These are phyloP conservation scores for Cercospora sesami DNA, from an alignment of 2,329 filamentous ascomycete species.

Conservation along the genomic window DNA sequence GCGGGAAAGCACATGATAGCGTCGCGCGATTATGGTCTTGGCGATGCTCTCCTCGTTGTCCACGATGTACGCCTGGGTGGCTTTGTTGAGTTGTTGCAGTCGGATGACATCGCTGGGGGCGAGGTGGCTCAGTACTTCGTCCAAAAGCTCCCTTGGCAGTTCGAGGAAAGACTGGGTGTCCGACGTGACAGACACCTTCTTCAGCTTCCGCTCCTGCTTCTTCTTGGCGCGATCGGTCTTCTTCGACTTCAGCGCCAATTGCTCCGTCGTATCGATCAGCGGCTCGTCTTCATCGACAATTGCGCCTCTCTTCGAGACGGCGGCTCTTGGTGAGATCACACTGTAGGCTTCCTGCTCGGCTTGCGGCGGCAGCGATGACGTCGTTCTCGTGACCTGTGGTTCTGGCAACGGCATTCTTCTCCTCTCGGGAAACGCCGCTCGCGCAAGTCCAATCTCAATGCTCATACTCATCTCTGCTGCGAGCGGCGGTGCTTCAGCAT, in stretches of 20 bases:
- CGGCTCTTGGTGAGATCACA: constrained; percentile 18
- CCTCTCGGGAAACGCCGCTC: background rate
- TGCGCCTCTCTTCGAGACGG: constrained; percentile 5
- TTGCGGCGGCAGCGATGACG: background rate
- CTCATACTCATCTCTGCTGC: constrained; percentile 5
- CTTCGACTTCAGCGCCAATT: constrained; percentile 54
- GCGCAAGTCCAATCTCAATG: background rate
- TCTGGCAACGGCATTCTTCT: background rate
- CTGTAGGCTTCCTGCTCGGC: constrained; percentile 17
- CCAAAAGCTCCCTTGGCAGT: constrained; percentile 56
- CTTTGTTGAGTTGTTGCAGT: constrained; percentile 47
- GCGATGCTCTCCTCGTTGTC: constrained; percentile 49
- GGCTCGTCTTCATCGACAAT: constrained; percentile 45
- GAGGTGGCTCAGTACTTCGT: constrained; percentile 51
- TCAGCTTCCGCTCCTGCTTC: constrained; percentile 36
- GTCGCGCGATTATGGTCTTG: constrained; percentile 45
- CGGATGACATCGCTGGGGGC: constrained; percentile 54
- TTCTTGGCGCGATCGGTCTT: constrained; percentile 52
- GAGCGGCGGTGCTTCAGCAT: background rate
- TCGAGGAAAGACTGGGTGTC: constrained; percentile 44
- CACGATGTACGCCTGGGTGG: constrained; percentile 48
- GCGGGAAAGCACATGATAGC: constrained; percentile 54
- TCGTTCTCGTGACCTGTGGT: background rate
- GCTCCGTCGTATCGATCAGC: constrained; percentile 53
- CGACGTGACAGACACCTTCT: constrained; percentile 39